Conservation (phyloP, 1,284 basidiomycete species). For the Mixia osmundae region DNA sequence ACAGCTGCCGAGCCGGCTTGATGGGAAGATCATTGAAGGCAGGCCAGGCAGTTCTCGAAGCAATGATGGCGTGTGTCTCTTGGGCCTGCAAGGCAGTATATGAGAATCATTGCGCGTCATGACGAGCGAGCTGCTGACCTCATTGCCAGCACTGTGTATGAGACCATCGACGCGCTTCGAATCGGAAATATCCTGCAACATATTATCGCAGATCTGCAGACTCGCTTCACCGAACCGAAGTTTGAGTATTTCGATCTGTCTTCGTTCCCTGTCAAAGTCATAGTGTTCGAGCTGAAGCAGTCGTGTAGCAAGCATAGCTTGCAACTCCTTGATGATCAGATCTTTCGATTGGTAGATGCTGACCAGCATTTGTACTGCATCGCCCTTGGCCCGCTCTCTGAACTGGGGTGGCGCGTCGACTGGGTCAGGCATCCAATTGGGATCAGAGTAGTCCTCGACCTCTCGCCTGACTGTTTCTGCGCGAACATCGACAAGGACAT, state of each 20-base stretch:
- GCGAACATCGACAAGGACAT: conserved; percentile 9
- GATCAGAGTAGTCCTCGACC: conserved; percentile 53
- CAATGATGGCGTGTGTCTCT: conserved; percentile 58
- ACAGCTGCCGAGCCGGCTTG: not conserved
- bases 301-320: conserved; percentile 60
- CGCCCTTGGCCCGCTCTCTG: conserved; percentile 25
- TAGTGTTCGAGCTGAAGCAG: conserved; percentile 55
- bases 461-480: conserved; percentile 32
- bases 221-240: conserved; percentile 75
- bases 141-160: conserved; percentile 46
- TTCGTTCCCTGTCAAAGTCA: conserved; percentile 59
- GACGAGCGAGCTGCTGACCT: not conserved
- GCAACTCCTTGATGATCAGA: conserved; percentile 77
- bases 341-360: conserved; percentile 90
- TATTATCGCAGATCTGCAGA: conserved; percentile 80
- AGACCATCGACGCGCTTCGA: conserved; percentile 64
- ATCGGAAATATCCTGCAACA: conserved; percentile 85
- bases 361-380: conserved; percentile 78
- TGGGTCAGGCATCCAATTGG: conserved; percentile 80
- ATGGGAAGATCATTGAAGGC: conserved; percentile 32
- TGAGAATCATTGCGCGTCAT: not conserved
- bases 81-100: conserved; percentile 25
- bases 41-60: conserved; percentile 86
- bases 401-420: conserved; percentile 55
- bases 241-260: conserved; percentile 78